These are phyloP conservation scores for Penicillium antarcticum DNA, from an alignment of 495 filamentous ascomycete genomes.

Conservation along the genomic window DNA sequence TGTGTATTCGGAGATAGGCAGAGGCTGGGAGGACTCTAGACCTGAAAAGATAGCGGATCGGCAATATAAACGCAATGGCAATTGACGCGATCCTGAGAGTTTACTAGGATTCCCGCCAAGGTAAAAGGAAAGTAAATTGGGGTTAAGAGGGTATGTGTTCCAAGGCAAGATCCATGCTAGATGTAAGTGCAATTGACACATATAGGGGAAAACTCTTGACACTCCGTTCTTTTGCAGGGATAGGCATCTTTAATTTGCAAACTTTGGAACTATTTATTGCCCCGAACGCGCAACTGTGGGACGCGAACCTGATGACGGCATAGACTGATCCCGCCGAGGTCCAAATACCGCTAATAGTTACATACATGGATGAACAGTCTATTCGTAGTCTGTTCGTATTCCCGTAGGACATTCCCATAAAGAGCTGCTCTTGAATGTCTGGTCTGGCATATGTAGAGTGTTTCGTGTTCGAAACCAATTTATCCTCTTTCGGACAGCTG, in stretches of 20 bases:
- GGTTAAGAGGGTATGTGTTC: slow-evolving; percentile 11
- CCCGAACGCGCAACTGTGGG: slow-evolving; percentile 14
- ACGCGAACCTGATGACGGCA: slow-evolving; percentile 30
- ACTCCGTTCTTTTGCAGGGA: too few species aligned
- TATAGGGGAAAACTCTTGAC: too few species aligned
- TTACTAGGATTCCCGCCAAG: slow-evolving; percentile 16
- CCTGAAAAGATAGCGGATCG: slow-evolving; percentile 12
- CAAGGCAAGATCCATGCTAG: background rate
- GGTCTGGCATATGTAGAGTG: background rate
- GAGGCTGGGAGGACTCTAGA: background rate
- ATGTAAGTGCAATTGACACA: background rate
- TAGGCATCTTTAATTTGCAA: background rate
- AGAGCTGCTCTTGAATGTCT: too few species aligned
- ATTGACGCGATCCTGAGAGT: slow-evolving; percentile 9
- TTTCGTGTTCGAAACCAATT: slow-evolving; percentile 5
- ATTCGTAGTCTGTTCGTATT: slow-evolving; percentile 11
- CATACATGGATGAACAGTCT: background rate
- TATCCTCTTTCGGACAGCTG: slow-evolving; percentile 15
- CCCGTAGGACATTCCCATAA: slow-evolving; percentile 2
- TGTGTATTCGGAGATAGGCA: background rate
- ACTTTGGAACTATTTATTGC: background rate
- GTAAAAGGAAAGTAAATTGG: slow-evolving; percentile 6
- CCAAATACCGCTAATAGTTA: slow-evolving; percentile 6
- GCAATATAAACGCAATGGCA: slow-evolving; percentile 16
- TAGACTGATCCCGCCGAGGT: slow-evolving; percentile 16